Evolutionary conservation across 306 rosid species (phyloP).

Genomic region (Acmispon strigosus): DNA sequence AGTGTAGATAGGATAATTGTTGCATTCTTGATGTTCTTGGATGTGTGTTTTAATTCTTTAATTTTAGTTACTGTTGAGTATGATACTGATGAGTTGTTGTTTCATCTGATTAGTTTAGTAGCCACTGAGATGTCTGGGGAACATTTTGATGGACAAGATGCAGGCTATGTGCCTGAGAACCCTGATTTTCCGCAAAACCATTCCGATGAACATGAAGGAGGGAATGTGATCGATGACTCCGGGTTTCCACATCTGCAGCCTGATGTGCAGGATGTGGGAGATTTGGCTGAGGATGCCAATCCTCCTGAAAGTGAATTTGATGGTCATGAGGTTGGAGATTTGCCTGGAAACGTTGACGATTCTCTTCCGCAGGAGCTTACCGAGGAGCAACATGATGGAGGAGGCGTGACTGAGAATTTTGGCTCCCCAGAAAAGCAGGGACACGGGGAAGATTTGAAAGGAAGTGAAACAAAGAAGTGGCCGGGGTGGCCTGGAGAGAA

Average conservation of each 20-base stretch:
- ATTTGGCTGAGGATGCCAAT: slow-evolving; percentile 26
- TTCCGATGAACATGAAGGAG: slow-evolving; percentile 31
- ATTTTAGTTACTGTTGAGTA: neutral
- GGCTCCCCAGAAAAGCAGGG: slow-evolving; percentile 32
- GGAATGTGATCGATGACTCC: slow-evolving; percentile 33
- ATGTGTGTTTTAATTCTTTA: neutral
- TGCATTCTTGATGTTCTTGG: neutral
- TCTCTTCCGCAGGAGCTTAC: slow-evolving; percentile 22
- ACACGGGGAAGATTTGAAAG: slow-evolving; percentile 30
- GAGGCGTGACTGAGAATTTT: slow-evolving; percentile 26
- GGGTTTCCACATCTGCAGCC: slow-evolving; percentile 34
- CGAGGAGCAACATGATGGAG: slow-evolving; percentile 35
- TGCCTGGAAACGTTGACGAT: slow-evolving; percentile 13
- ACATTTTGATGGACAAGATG: slow-evolving; percentile 37
- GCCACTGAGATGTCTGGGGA: slow-evolving; percentile 35
- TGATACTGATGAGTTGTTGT: slow-evolving; percentile 7
- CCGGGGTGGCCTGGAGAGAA: slow-evolving; percentile 99
- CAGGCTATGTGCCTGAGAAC: slow-evolving; percentile 45
- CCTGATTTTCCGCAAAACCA: slow-evolving; percentile 26
- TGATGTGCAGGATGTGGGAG: slow-evolving; percentile 21
- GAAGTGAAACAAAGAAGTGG: slow-evolving; percentile 72
- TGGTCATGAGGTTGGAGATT: slow-evolving; percentile 23
- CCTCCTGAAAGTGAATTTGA: slow-evolving; percentile 27
- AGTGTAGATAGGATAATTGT: neutral
- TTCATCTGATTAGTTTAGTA: neutral